Evolutionary conservation across 768 basidiomycete species (phyloP).

Genomic region (Suillus variegatus): DNA sequence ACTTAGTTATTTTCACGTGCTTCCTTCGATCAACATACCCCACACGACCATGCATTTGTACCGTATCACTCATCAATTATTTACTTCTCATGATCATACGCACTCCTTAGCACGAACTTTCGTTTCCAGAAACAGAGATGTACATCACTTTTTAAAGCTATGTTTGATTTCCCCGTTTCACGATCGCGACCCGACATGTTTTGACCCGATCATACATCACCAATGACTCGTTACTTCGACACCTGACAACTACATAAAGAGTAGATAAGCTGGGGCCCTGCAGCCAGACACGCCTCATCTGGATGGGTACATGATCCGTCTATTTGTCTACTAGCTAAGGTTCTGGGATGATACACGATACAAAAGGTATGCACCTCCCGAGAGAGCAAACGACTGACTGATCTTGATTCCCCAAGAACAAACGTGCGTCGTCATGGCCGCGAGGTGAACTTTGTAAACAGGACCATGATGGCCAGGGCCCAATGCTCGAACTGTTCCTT

Average conservation of each 20-base stretch:
- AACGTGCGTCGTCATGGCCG: constrained; percentile 11
- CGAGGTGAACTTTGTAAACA: constrained; percentile 38
- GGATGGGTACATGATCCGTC: neutral
- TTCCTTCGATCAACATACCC: constrained; percentile 3
- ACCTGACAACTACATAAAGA: neutral
- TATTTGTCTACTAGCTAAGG: neutral
- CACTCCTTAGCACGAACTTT: neutral
- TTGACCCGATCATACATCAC: neutral
- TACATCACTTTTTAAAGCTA: neutral
- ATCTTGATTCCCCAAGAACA: neutral
- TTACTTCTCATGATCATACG: neutral
- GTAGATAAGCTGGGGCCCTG: neutral
- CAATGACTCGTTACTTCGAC: neutral
- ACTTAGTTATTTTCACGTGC: neutral
- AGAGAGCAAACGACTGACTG: neutral
- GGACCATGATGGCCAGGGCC: constrained; percentile 70
- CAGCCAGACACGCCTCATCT: neutral
- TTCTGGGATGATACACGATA: neutral
- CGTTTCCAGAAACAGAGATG: neutral
- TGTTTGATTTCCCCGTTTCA: neutral
- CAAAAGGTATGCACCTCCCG: neutral
- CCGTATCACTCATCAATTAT: neutral
- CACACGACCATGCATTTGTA: constrained; percentile 1
- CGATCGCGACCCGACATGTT: too few relatives aligned
- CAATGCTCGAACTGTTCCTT: constrained; percentile 97